phyloP scores from a whole-genome alignment of 352 stramenopile genomes.

The Phytophthora idaei region DNA sequence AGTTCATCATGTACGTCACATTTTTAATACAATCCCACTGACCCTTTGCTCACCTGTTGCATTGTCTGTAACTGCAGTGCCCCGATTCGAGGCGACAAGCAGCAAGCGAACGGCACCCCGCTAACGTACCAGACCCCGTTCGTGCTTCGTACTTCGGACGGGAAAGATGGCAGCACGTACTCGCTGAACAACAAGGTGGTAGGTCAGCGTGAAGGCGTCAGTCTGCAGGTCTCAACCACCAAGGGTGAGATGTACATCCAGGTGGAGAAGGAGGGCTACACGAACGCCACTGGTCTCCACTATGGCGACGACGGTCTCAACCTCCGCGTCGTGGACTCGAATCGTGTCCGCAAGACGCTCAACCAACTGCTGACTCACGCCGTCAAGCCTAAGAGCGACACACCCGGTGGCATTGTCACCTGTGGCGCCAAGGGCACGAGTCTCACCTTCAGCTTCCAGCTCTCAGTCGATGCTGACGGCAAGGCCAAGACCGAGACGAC shows the following conservation, averaged over 20 bases:
- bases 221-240: conserved; percentile 48
- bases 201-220: conserved; percentile 55
- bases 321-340: conserved; percentile 71
- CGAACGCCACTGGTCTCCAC: conserved; percentile 51
- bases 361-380: conserved; percentile 64
- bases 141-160: conserved; percentile 65
- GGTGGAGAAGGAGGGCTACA: conserved; percentile 61
- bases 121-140: conserved; percentile 75
- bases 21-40: background rate
- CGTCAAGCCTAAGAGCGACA: conserved; percentile 56
- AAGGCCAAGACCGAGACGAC: conserved; percentile 36
- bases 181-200: conserved; percentile 83
- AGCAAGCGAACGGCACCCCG: conserved; percentile 44
- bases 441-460: conserved; percentile 47
- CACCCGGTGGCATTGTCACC: conserved; percentile 49
- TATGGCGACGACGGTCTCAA: conserved; percentile 47
- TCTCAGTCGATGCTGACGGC: conserved; percentile 27
- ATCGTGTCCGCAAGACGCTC: conserved; percentile 72
- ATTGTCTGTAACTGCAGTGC: conserved; percentile 24
- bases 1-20: conserved; percentile 72
- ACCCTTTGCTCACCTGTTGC: conserved; percentile 4
- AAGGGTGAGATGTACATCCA: conserved; percentile 81
- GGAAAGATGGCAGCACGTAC: conserved; percentile 54
- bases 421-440: conserved; percentile 49
- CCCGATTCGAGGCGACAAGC: conserved; percentile 58